Percentiles rank a stretch among this genome's conserved stretches.
Evolutionary conservation across 192 early-diverging fungal genomes (phyloP).

Genomic region (Backusella parvicylindrica): DNA sequence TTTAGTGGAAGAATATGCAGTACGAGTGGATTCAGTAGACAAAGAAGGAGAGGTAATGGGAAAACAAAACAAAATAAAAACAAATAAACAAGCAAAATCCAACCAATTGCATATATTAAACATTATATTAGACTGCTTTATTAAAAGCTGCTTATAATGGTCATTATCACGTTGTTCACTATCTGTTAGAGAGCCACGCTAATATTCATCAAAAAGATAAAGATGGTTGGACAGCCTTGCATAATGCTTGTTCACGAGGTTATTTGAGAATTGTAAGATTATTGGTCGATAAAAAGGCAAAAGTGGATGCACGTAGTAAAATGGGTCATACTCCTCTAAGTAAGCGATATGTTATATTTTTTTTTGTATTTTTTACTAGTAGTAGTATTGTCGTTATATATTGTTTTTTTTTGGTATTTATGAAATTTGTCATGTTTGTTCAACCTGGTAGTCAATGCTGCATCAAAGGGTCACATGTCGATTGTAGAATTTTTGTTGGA

Average conservation of each 20-base stretch:
- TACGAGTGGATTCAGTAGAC: slow-evolving; percentile 57
- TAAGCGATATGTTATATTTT: slow-evolving; percentile 33
- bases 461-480: slow-evolving; percentile 63
- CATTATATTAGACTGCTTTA: slow-evolving; percentile 57
- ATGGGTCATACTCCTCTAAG: slow-evolving; percentile 73
- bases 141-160: slow-evolving; percentile 71
- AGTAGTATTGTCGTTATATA: not conserved
- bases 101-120: not conserved
- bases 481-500: slow-evolving; percentile 67
- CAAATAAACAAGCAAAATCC: not conserved
- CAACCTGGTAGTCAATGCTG: slow-evolving; percentile 57
- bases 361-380: no score
- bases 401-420: not conserved
- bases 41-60: slow-evolving; percentile 62
- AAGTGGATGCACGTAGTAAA: slow-evolving; percentile 57
- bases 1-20: slow-evolving; percentile 56
- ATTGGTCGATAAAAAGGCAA: slow-evolving; percentile 56
- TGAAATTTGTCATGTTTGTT: not conserved
- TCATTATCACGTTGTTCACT: slow-evolving; percentile 53
- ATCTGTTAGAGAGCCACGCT: slow-evolving; percentile 53
- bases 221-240: slow-evolving; percentile 81
- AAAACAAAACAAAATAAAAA: not conserved
- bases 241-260: slow-evolving; percentile 69
- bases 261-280: slow-evolving; percentile 51
- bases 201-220: slow-evolving; percentile 64